These are phyloP conservation scores for Podospora pseudoanserina DNA, from an alignment of 495 filamentous ascomycete species.

Conservation along the genomic window DNA sequence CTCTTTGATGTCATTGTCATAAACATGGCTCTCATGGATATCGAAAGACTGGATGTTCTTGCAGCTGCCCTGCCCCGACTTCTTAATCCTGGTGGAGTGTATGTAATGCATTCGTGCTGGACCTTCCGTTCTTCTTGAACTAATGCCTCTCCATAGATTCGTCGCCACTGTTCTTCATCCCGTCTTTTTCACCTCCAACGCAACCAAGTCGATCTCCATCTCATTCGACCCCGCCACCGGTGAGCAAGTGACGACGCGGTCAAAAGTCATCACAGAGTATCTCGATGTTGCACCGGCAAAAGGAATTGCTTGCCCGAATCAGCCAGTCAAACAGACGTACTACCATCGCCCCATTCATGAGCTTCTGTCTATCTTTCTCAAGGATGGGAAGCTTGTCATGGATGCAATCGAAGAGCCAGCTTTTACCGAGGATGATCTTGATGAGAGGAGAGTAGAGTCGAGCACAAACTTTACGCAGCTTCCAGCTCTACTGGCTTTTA, in stretches of 20 bases:
- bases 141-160: conserved; percentile 28
- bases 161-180: conserved; percentile 44
- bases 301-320: conserved; percentile 32
- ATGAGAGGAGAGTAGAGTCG: conserved; percentile 25
- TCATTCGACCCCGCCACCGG: conserved; percentile 22
- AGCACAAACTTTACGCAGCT: conserved; percentile 37
- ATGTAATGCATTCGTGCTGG: conserved; percentile 14
- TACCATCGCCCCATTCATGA: conserved; percentile 44
- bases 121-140: neutral
- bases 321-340: conserved; percentile 35
- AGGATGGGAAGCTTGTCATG: conserved; percentile 33
- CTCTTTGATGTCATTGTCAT: conserved; percentile 35
- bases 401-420: conserved; percentile 44
- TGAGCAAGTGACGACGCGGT: conserved; percentile 25
- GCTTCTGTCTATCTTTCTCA: conserved; percentile 39
- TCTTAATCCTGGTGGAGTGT: conserved; percentile 38
- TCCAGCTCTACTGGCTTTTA: conserved; percentile 36
- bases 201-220: conserved; percentile 30
- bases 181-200: conserved; percentile 42
- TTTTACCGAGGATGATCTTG: conserved; percentile 28
- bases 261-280: conserved; percentile 34
- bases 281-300: conserved; percentile 34
- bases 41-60: conserved; percentile 35
- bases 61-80: conserved; percentile 34
- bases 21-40: conserved; percentile 49